Evolutionary conservation across 208 protist genomes (phyloP).

Genomic region (Leishmania arabica): DNA sequence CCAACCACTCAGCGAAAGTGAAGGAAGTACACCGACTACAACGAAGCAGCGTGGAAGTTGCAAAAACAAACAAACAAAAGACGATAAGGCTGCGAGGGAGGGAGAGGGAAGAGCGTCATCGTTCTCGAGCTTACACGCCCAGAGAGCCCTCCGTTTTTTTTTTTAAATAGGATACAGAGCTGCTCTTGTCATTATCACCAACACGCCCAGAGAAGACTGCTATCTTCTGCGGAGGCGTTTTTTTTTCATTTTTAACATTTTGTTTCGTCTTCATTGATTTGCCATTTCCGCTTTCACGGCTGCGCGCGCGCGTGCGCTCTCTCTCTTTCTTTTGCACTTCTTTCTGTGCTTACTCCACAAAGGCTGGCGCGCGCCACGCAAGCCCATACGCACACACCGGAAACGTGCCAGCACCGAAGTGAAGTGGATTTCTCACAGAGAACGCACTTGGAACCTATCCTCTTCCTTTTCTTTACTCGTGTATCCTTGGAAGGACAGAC

Average conservation of each 20-base stretch:
- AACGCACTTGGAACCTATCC: background rate
- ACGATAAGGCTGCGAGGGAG: background rate
- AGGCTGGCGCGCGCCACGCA: background rate
- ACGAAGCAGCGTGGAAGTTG: background rate
- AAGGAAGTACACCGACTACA: background rate
- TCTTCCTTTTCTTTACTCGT: background rate
- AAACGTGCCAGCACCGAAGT: background rate
- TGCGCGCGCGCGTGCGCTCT: background rate
- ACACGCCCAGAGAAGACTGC: background rate
- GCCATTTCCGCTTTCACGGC: background rate
- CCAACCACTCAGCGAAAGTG: background rate
- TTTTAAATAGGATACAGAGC: background rate
- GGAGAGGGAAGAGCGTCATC: background rate
- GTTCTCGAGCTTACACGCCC: background rate
- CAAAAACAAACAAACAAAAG: background rate
- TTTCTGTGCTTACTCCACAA: too few species aligned
- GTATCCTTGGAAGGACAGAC: background rate
- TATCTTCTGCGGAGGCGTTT: background rate
- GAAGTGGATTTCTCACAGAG: background rate
- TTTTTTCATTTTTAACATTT: background rate
- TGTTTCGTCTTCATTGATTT: background rate
- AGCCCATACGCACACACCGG: background rate
- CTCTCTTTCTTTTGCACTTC: background rate
- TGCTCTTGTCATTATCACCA: background rate
- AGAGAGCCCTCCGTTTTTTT: background rate